Evolutionary conservation across 169 alveolate genomes (phyloP).

Genomic region (Eimeria necatrix): DNA sequence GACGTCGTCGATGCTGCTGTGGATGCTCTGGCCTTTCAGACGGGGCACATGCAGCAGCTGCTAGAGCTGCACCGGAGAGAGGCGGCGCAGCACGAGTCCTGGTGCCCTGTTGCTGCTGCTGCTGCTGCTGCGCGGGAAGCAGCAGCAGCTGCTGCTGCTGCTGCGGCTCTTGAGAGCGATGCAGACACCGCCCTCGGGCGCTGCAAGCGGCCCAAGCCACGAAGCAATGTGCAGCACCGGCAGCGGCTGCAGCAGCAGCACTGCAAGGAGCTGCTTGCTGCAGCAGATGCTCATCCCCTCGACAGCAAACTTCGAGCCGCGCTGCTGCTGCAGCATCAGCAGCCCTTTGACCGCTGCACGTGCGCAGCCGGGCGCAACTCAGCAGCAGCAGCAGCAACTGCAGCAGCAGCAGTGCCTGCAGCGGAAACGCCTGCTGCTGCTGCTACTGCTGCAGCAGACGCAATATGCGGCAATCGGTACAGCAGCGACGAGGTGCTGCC

Average conservation of each 20-base stretch:
- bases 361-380: background rate
- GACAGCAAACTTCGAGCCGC: background rate
- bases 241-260: slow-evolving; percentile 15
- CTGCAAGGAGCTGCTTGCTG: background rate
- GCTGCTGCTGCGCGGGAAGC: slow-evolving; percentile 42
- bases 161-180: background rate
- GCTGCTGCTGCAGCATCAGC: background rate
- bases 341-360: slow-evolving; percentile 1
- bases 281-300: slow-evolving; percentile 11
- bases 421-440: background rate
- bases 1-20: slow-evolving; percentile 37
- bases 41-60: background rate
- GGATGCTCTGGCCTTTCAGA: slow-evolving; percentile 46
- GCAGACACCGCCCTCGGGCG: background rate
- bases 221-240: background rate
- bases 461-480: slow-evolving; percentile 44
- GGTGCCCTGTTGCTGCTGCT: slow-evolving; percentile 35
- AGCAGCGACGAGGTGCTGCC: slow-evolving; percentile 25
- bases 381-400: background rate
- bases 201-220: background rate
- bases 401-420: background rate
- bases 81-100: background rate
- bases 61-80: slow-evolving; percentile 2
- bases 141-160: background rate
- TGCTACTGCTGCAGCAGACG: slow-evolving; percentile 8